Conservation (phyloP, 768 basidiomycete species). For the Grammothele lineata region DNA sequence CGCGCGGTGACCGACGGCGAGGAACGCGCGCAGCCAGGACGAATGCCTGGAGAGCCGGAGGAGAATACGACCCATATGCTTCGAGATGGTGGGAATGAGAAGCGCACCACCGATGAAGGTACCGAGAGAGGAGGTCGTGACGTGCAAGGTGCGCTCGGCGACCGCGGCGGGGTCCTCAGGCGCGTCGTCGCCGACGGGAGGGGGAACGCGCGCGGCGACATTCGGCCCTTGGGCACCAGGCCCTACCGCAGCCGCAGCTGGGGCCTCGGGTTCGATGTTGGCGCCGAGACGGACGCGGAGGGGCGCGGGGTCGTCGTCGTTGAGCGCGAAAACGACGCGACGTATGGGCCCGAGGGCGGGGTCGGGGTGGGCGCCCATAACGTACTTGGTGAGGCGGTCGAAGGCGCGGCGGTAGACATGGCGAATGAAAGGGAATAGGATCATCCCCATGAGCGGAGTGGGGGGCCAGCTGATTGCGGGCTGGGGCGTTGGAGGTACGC, state of each 20-base stretch:
- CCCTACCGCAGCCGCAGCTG: background rate
- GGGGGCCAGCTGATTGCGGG: conserved; percentile 30
- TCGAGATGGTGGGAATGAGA: conserved; percentile 62
- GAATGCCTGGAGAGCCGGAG: conserved; percentile 48
- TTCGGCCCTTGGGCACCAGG: background rate
- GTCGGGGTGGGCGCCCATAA: conserved; percentile 18
- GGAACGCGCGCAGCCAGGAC: conserved; percentile 28
- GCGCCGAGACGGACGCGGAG: conserved; percentile 23
- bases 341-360: conserved; percentile 9
- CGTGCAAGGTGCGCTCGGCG: conserved; percentile 54
- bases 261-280: conserved; percentile 4
- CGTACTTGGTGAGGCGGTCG: conserved; percentile 16
- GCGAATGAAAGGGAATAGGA: conserved; percentile 26
- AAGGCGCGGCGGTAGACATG: conserved; percentile 21
- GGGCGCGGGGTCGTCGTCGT: conserved; percentile 17
- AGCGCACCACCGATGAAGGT: conserved; percentile 68
- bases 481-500: background rate
- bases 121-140: conserved; percentile 58
- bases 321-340: conserved; percentile 21
- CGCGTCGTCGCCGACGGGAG: conserved; percentile 16
- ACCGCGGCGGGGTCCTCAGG: conserved; percentile 37
- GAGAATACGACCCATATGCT: conserved; percentile 58
- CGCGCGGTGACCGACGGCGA: conserved; percentile 22
- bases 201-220: background rate
- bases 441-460: conserved; percentile 25